Evolutionary conservation across 192 early-diverging fungal genomes (phyloP).

Genomic region (Oehlia diaphana): DNA sequence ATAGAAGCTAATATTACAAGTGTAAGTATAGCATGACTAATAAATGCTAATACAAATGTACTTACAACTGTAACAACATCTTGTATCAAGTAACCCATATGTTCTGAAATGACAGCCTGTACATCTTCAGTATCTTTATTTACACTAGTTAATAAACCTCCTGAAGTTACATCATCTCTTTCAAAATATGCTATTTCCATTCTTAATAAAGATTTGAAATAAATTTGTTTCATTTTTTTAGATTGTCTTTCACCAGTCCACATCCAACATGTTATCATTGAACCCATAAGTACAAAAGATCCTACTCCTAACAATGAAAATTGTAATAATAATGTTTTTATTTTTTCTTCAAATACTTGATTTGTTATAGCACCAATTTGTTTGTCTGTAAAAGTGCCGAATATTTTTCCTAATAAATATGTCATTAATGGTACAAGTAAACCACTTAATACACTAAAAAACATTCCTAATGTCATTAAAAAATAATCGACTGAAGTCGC

Average conservation of each 20-base stretch:
- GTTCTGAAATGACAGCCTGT: slow-evolving; percentile 12
- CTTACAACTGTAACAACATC: not conserved
- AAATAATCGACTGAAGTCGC: slow-evolving; percentile 16
- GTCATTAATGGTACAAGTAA: slow-evolving; percentile 17
- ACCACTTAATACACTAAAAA: slow-evolving; percentile 10
- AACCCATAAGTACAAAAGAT: slow-evolving; percentile 17
- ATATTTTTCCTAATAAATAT: slow-evolving; percentile 11
- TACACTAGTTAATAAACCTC: slow-evolving; percentile 67
- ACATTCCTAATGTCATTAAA: slow-evolving; percentile 11
- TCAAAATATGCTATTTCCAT: slow-evolving; percentile 79
- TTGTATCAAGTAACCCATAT: slow-evolving; percentile 15
- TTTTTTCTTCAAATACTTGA: not conserved
- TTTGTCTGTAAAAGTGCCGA: slow-evolving; percentile 13
- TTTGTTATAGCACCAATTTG: slow-evolving; percentile 12
- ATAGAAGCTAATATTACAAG: slow-evolving; percentile 66
- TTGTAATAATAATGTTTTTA: not conserved
- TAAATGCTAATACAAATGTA: slow-evolving; percentile 48
- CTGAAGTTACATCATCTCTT: slow-evolving; percentile 61
- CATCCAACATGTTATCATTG: slow-evolving; percentile 25
- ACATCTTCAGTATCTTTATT: slow-evolving; percentile 42
- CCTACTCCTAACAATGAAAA: slow-evolving; percentile 51
- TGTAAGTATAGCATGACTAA: slow-evolving; percentile 53
- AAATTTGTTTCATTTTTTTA: slow-evolving; percentile 55
- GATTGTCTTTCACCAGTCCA: slow-evolving; percentile 62
- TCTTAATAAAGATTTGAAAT: slow-evolving; percentile 64